These are phyloP conservation scores for Trichoderma endophyticum DNA, from an alignment of 2,329 filamentous ascomycete species.

Conservation along the genomic window DNA sequence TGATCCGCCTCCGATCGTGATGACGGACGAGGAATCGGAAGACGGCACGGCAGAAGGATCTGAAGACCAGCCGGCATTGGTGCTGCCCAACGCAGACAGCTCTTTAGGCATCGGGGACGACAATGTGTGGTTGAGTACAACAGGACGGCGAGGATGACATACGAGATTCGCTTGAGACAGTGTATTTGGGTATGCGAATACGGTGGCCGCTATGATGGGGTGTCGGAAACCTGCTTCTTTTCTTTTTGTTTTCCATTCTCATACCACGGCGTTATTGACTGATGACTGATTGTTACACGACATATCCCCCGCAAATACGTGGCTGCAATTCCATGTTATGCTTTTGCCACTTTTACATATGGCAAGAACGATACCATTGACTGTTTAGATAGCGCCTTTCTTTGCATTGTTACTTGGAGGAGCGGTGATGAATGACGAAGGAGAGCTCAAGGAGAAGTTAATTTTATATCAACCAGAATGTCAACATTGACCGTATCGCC, in stretches of 20 bases:
- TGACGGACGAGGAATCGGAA: constrained; percentile 29
- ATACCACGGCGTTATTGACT: constrained; percentile 11
- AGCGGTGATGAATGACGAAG: not conserved
- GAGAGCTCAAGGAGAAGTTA: not conserved
- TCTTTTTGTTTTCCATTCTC: not conserved
- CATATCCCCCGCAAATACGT: not conserved
- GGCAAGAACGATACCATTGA: constrained; percentile 18
- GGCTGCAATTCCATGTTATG: not conserved
- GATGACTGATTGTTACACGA: not conserved
- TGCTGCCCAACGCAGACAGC: constrained; percentile 36
- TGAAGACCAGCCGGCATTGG: constrained; percentile 22
- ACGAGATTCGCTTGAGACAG: not conserved
- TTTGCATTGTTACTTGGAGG: constrained; percentile 2
- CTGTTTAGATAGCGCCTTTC: constrained; percentile 15
- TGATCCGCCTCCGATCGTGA: constrained; percentile 43
- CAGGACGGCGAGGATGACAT: constrained; percentile 1
- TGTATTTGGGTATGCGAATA: not conserved
- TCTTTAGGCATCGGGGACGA: constrained; percentile 40
- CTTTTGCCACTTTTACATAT: constrained; percentile 1
- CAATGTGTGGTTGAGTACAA: constrained; percentile 37
- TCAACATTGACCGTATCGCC: not conserved
- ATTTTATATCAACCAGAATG: not conserved
- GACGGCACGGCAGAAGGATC: constrained; percentile 21
- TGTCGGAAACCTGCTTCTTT: not conserved
- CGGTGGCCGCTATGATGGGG: not conserved